These are phyloP conservation scores for Penicillium sp. DNA, from an alignment of 2,329 filamentous ascomycete genomes.

Conservation along the genomic window DNA sequence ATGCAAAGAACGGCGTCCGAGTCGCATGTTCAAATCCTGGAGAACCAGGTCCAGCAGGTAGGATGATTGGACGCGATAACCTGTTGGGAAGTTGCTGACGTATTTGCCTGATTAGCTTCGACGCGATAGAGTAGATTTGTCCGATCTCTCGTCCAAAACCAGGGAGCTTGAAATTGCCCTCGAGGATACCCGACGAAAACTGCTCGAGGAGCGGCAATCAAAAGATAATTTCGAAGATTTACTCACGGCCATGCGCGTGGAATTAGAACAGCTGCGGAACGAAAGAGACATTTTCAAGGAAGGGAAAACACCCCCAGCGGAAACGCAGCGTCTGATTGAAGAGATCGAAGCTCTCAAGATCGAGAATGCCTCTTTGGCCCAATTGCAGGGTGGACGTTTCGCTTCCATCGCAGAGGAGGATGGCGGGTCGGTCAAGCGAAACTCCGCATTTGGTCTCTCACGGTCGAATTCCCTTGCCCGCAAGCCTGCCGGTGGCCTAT, in stretches of 20 bases:
- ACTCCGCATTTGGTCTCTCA: constrained; percentile 54
- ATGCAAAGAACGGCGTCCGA: constrained; percentile 73
- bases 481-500: constrained; percentile 49
- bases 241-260: constrained; percentile 74
- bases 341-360: constrained; percentile 68
- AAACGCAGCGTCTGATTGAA: constrained; percentile 74
- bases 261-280: constrained; percentile 77
- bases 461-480: constrained; percentile 68
- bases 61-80: constrained; percentile 16
- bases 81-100: not conserved
- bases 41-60: constrained; percentile 70
- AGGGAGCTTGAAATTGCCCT: constrained; percentile 76
- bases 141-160: constrained; percentile 55
- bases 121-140: constrained; percentile 54
- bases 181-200: constrained; percentile 76
- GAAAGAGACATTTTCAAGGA: constrained; percentile 83
- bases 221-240: constrained; percentile 95
- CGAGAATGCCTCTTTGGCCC: constrained; percentile 47
- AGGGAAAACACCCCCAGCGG: constrained; percentile 69
- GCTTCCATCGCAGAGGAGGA: constrained; percentile 62
- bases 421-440: constrained; percentile 43
- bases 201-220: constrained; percentile 79
- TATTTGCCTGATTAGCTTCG: constrained; percentile 31
- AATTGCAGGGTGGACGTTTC: constrained; percentile 52
- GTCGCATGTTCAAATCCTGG: constrained; percentile 76